Base-by-base conservation (phyloP, 1,284 basidiomycete genomes). In the Ceratobasidium sp. region DNA sequence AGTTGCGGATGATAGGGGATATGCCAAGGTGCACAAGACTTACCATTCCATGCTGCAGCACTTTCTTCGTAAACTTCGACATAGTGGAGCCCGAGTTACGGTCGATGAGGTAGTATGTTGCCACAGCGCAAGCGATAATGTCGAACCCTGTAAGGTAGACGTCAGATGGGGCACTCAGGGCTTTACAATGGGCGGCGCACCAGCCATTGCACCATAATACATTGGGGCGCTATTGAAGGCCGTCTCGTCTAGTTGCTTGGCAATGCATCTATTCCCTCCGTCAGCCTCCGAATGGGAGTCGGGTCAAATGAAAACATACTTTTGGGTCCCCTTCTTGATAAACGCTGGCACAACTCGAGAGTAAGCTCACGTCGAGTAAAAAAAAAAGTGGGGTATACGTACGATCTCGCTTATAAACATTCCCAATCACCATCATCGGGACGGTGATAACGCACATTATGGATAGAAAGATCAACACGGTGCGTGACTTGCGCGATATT, bases 1-100 rank as follows among this genome's bases (percentile, higher is more conserved):
- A 52, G 45, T 6, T 2, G 47, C 13, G 34, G 58, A 10, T 53
- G 50, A 5, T 42, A 45, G 2, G 8, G 2, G 35, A 29, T 47
- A 8, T 38, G 20, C 22, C 20, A 10, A 12, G 43, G 34, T 13
- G 27, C 12, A 4, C 53, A 35, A 15, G n/a, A 22, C 58, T 52
- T 27, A 64, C 58, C 58, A 64, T 64, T 27, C 58, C 58, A 29
- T 64, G 58, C 20, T 64, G 58, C 29, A 64, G 10, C 45, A 64
- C 58, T n/a, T 64, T 64, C 22, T 64, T 64, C n/a, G 58, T 64
- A 35, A 64, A 64, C 22, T 38, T 64, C 1, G 58, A 64, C 58
- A 64, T 64, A 27, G 52, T 35, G 13, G 58, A 34, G 47, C 47
- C 32, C 22, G 58, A 25, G n/a, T 45, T 64, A 1, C 43, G 58